These are phyloP conservation scores for Pilasporangium apinafurcum DNA, from an alignment of 352 stramenopile genomes.

Conservation along the genomic window DNA sequence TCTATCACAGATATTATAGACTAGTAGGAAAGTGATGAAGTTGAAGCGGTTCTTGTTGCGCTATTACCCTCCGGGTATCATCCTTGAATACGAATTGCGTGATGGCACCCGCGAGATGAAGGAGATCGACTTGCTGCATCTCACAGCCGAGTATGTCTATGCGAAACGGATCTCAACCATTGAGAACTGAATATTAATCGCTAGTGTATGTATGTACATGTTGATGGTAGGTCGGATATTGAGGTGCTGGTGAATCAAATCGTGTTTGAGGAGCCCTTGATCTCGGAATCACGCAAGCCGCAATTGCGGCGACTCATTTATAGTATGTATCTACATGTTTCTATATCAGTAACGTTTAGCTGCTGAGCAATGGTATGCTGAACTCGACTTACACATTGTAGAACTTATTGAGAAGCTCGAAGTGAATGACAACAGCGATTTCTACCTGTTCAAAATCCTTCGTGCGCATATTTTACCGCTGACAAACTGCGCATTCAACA, in stretches of 20 bases:
- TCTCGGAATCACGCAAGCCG: conserved; percentile 90
- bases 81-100: conserved; percentile 93
- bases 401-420: conserved; percentile 95
- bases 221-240: conserved; percentile 72
- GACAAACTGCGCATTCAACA: conserved; percentile 97
- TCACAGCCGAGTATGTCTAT: conserved; percentile 83
- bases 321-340: conserved; percentile 35
- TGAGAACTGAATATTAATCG: neutral
- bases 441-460: conserved; percentile 96
- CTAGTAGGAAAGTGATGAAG: too few species aligned
- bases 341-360: neutral
- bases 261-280: conserved; percentile 92
- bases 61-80: conserved; percentile 95
- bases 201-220: neutral
- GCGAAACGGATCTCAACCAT: neutral
- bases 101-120: conserved; percentile 93
- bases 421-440: conserved; percentile 91
- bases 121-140: conserved; percentile 92
- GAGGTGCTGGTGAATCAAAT: conserved; percentile 95
- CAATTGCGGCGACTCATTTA: conserved; percentile 91
- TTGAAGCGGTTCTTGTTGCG: conserved; percentile 93
- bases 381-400: too few species aligned
- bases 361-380: neutral
- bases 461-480: conserved; percentile 92
- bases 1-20: too few species aligned